Percentiles rank a stretch among this genome's conserved stretches.
phyloP scores from a whole-genome alignment of 768 basidiomycete genomes.

The Trametes maxima region DNA sequence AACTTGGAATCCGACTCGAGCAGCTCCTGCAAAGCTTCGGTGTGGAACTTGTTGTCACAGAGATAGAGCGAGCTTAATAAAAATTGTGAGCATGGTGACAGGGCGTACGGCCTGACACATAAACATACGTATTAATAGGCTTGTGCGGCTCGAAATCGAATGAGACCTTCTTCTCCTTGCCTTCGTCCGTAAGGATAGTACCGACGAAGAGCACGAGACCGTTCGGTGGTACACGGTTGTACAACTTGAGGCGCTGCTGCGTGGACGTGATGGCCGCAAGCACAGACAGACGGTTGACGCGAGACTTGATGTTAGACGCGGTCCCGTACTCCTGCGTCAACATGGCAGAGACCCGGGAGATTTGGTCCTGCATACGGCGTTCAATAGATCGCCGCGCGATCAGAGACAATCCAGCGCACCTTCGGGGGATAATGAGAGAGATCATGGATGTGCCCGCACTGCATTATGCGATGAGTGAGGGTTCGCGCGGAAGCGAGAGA shows the following conservation, averaged over 20 bases:
- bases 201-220: conserved; percentile 98
- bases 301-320: conserved; percentile 99
- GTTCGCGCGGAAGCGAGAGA: conserved; percentile 2
- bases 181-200: conserved; percentile 96
- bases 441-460: conserved; percentile 99
- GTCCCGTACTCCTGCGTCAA: conserved; percentile 98
- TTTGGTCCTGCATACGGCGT: conserved; percentile 68
- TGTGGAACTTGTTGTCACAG: conserved; percentile 99
- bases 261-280: conserved; percentile 98
- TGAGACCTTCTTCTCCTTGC: conserved; percentile 99
- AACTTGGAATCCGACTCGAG: conserved; percentile 97
- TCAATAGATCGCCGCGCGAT: conserved; percentile 23
- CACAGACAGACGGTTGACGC: conserved; percentile 96
- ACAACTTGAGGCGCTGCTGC: conserved; percentile 95
- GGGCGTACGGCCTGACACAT: not conserved
- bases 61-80: conserved; percentile 87
- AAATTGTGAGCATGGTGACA: not conserved
- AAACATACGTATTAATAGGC: conserved; percentile 92
- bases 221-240: conserved; percentile 94
- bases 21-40: conserved; percentile 94
- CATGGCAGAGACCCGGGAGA: conserved; percentile 93
- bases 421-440: conserved; percentile 97
- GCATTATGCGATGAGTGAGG: conserved; percentile 29
- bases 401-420: conserved; percentile 42
- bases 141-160: conserved; percentile 99